Percentiles rank a stretch among this genome's conserved stretches.
These are phyloP conservation scores for Aspergillus steynii DNA, from an alignment of 495 filamentous ascomycete genomes.

Conservation along the genomic window DNA sequence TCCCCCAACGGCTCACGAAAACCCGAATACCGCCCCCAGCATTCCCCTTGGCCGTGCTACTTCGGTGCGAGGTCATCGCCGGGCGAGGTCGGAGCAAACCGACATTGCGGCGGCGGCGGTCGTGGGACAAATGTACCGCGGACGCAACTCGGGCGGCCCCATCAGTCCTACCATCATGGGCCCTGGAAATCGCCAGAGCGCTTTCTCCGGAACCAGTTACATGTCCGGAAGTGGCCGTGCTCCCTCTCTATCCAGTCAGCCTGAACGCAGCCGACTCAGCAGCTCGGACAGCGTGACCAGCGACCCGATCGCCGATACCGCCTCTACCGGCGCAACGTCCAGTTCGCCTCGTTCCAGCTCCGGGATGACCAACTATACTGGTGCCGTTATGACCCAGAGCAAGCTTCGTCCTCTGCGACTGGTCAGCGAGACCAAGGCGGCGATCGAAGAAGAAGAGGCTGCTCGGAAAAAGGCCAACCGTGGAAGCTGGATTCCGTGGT, in stretches of 20 bases:
- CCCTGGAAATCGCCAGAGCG: conserved; percentile 44
- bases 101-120: conserved; percentile 62
- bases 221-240: conserved; percentile 51
- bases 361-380: conserved; percentile 53
- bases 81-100: conserved; percentile 70
- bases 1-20: conserved; percentile 54
- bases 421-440: conserved; percentile 56
- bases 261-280: conserved; percentile 46
- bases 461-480: conserved; percentile 61
- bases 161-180: conserved; percentile 53
- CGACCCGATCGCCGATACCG: conserved; percentile 55
- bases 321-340: conserved; percentile 50
- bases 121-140: conserved; percentile 83
- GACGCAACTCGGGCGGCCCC: conserved; percentile 58
- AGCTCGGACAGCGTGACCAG: conserved; percentile 61
- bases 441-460: conserved; percentile 43
- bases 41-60: conserved; percentile 72
- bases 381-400: conserved; percentile 67
- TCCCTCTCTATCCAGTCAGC: conserved; percentile 48
- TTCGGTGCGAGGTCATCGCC: conserved; percentile 61
- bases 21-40: conserved; percentile 80
- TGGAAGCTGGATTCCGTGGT: conserved; percentile 63
- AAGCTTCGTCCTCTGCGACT: conserved; percentile 83
- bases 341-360: conserved; percentile 58
- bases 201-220: conserved; percentile 46